phyloP scores from a whole-genome alignment of 768 basidiomycete genomes.

The Dacryopinax spathularia region DNA sequence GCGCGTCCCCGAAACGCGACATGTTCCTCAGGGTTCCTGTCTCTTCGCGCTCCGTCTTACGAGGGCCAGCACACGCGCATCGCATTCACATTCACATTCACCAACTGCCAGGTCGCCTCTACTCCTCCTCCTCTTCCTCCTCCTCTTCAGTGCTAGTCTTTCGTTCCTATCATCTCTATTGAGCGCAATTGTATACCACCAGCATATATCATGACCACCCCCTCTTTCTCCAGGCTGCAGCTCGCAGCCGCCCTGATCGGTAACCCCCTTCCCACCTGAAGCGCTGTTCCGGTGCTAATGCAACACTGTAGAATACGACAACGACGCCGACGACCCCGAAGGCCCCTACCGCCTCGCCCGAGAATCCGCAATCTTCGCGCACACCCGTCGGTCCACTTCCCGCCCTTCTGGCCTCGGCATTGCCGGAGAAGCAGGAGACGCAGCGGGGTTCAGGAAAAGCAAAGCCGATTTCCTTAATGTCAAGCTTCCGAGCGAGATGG shows the following conservation, averaged over 20 bases:
- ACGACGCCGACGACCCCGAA: conserved; percentile 56
- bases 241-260: conserved; percentile 76
- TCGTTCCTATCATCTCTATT: neutral
- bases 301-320: conserved; percentile 62
- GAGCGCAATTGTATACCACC: neutral
- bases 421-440: neutral
- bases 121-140: neutral
- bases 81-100: neutral
- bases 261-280: too few species aligned
- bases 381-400: conserved; percentile 45
- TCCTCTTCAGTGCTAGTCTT: neutral
- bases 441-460: neutral
- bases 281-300: neutral
- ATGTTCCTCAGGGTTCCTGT: too few species aligned
- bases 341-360: conserved; percentile 51
- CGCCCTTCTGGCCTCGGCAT: conserved; percentile 24
- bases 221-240: conserved; percentile 67
- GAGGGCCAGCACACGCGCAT: neutral
- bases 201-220: conserved; percentile 17
- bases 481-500: neutral
- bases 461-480: conserved; percentile 2
- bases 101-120: neutral
- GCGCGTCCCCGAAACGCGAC: too few species aligned
- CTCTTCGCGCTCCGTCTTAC: too few species aligned
- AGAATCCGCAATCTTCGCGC: conserved; percentile 77